Conservation (phyloP, 768 basidiomycete genomes). For the Dictyophora rubrovolvata region DNA sequence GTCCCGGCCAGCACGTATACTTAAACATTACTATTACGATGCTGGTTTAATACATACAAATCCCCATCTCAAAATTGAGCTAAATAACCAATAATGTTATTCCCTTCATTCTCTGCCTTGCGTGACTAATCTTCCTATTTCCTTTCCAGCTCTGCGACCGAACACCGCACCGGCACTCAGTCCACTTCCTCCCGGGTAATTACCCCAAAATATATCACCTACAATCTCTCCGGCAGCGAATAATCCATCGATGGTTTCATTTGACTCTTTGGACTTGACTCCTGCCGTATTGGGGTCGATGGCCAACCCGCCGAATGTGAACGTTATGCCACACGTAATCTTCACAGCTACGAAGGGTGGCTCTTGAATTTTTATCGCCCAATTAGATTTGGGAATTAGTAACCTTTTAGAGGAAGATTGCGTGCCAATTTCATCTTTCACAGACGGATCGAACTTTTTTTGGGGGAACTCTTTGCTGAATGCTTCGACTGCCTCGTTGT, state of each 20-base stretch:
- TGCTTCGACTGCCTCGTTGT: conserved; percentile 38
- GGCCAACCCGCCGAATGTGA: conserved; percentile 60
- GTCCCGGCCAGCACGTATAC: no score
- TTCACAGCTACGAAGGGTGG: conserved; percentile 56
- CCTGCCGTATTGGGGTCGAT: conserved; percentile 45
- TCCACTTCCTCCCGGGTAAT: conserved; percentile 65
- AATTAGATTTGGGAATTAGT: conserved; percentile 50
- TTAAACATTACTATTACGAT: no score
- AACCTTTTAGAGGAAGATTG: conserved; percentile 29
- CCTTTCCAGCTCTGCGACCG: conserved; percentile 43
- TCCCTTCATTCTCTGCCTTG: not conserved
- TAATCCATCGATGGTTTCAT: conserved; percentile 38
- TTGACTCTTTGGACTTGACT: conserved; percentile 35
- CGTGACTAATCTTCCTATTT: conserved; percentile 24
- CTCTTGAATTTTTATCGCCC: conserved; percentile 48
- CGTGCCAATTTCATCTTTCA: conserved; percentile 54
- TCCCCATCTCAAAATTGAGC: no score
- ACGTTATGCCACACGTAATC: conserved; percentile 60
- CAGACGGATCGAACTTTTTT: conserved; percentile 46
- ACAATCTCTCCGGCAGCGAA: conserved; percentile 65
- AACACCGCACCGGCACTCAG: conserved; percentile 58
- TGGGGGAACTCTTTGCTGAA: conserved; percentile 27
- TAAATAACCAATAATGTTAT: no score
- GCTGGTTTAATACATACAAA: no score
- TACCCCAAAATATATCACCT: conserved; percentile 50